Evolutionary conservation across 257 asterid species (phyloP), one percentile per base, ranked within the genome.

Genomic region (Misopates orontium): DNA sequence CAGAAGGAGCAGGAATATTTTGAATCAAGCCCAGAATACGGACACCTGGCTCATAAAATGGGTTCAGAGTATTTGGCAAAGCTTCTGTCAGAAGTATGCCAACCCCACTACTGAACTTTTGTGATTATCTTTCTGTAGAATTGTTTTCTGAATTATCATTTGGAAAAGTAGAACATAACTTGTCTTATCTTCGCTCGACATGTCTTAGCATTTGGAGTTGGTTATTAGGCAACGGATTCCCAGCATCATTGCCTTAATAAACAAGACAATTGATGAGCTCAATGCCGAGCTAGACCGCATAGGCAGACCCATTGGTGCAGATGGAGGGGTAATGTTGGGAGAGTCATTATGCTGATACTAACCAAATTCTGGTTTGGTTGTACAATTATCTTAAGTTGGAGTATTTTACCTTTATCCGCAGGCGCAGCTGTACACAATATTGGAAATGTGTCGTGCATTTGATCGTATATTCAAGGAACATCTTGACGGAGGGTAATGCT

Each of bases 381-480:
- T 41, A 12, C 10, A 5, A 57, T 21, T 10, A 24, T 54, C 19
- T 61, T 71, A 75, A 57, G 49, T 71, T 67, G 69, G 20, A 71
- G 52, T 56, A 16, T 62, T 25, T 50, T 76, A 14, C 40, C 21
- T 65, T 67, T 64, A 56, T 80, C 60, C 70, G 58, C 89, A 92
- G 98, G 97, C 96, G 19, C 98, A 92, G 71, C 83, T 92, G 17
- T 92, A 87, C 81, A 92, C 88, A 15, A 92, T 92, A 73, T 80
- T 92, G 90, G 90, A 89, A 77, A 89, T 89, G 88, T 92, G 98
- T 22, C 98, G 98, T 55, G 97, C 98, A 50, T 92, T 92, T 79
- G 98, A 92, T 71, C 87, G 93, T 55, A 79, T 89, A 64, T 92
- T 87, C 55, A 89, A 71, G 80, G 96, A 92, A 56, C 98, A 89